Evolutionary conservation across 2,329 filamentous ascomycete genomes (phyloP), one percentile per base, ranked within the genome.

Genomic region (Aspergillus texensis): DNA sequence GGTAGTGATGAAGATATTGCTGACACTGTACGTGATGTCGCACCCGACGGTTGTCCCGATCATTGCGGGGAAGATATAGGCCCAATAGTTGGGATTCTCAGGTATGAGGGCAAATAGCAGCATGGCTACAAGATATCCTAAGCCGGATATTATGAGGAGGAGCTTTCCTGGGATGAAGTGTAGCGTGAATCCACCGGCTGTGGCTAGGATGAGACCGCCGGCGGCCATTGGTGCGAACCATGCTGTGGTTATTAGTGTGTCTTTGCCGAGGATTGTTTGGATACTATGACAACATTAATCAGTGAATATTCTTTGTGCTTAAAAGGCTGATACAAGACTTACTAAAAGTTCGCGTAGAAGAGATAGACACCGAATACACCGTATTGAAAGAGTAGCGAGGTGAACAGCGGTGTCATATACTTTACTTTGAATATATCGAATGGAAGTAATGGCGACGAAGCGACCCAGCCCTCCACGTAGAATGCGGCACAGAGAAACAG

Each of bases 371-470:
- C 62, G 21, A 64, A 64, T 1, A 64, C 55, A 11, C 62, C 62
- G 21, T 62, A 64, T 6, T 55, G 46, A 21, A 64, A 64, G 3
- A 57, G 46, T 9, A 64, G 41, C 5, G 62, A 60, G 2, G 61
- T 28, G 11, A 62, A 56, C 1, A 64, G 55, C 11, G 62, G 62
- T 28, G 46, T 58, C 55, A 64, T 55, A 24, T 57, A 64, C 24
- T 62, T 64, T 16, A 64, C 62, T 46, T 61, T 64, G 55, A 64
- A 64, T 26, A 64, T n/a, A 11, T 64, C 62, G 16, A 56, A 61
- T 1, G 59, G 62, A 3, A 64, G 34, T 4, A 64, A 32, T 4
- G 62, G 62, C 1, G 43, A 19, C 0, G 39, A 14, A 0, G 58
- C 32, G 11, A 64, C 16, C 62, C 62, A 64, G 1, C 62, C 59